phyloP scores from a whole-genome alignment of 192 early-diverging fungal species.

The Gryganskiella cystojenkinii region DNA sequence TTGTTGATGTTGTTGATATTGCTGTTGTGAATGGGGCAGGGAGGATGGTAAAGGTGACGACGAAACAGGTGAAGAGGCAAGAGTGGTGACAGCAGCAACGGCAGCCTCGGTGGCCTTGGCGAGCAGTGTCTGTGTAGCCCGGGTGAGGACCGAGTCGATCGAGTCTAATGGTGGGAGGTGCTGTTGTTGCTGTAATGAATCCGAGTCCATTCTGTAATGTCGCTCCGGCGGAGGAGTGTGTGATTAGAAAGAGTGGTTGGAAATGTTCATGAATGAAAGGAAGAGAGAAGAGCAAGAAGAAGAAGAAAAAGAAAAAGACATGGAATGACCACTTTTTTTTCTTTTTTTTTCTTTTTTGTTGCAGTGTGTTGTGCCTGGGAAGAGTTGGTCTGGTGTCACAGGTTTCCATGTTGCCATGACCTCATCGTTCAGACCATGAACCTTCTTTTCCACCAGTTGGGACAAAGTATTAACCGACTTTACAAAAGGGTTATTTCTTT shows the following conservation, averaged over 20 bases:
- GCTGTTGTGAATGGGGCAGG: no score
- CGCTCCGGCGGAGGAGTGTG: background rate
- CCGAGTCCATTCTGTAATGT: no score
- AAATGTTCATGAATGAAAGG: background rate
- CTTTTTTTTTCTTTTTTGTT: no score
- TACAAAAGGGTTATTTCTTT: background rate
- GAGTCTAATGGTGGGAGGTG: no score
- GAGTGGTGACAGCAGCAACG: background rate
- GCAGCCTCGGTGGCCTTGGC: conserved; percentile 1
- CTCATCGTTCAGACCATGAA: background rate
- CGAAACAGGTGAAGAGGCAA: no score
- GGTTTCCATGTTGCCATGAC: background rate
- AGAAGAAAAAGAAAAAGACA: background rate
- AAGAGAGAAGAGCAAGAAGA: background rate
- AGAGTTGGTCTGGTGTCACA: no score
- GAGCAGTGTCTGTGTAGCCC: conserved; percentile 1
- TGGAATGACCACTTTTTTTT: background rate
- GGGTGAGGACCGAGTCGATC: background rate
- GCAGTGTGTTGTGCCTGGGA: no score
- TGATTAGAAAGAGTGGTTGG: background rate
- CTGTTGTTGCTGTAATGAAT: no score
- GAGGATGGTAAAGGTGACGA: background rate
- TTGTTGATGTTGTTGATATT: no score
- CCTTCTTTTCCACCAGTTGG: background rate
- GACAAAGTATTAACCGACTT: no score